Evolutionary conservation across 495 filamentous ascomycete genomes (phyloP), one percentile per base, ranked within the genome.

Genomic region (Hyaloscypha hepaticicola): DNA sequence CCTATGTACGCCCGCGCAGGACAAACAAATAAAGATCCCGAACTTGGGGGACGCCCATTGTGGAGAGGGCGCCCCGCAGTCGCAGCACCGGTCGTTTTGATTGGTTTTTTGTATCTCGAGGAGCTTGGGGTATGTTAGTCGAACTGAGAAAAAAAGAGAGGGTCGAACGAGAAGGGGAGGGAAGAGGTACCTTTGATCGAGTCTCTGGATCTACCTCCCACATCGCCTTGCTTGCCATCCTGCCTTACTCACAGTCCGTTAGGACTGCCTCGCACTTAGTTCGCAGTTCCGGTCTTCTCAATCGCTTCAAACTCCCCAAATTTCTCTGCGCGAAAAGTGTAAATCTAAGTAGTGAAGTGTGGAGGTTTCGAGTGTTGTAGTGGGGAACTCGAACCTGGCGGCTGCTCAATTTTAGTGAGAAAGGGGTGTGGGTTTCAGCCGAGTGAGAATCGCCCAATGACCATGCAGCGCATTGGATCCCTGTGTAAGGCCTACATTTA

Each of bases 131-230:
- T n/a, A n/a, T n/a, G n/a, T n/a, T n/a, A n/a, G n/a, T n/a, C n/a
- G n/a, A n/a, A n/a, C n/a, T n/a, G n/a, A n/a, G n/a, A n/a, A n/a
- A n/a, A n/a, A n/a, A n/a, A n/a, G n/a, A n/a, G n/a, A n/a, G n/a
- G n/a, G n/a, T n/a, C n/a, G n/a, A n/a, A n/a, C n/a, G 52, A 26
- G 59, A 52, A 38, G 51, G 25, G 58, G 16, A 14, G 27, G 25
- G 53, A 34, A 73, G 58, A 14, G 38, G 38, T 80, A 96, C 93
- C 87, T 97, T 97, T 69, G 86, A 88, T 78, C 90, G 87, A 34
- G 93, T 97, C 79, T 97, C 93, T 22, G 94, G 93, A 78, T 98
- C 94, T 66, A 98, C 93, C 76, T 98, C 94, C 94, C 94, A 98
- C 90, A 96, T 93, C 72, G 77, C 82, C 49, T 62, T 64, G 49